phyloP scores from a whole-genome alignment of 2,329 filamentous ascomycete species.

The Parasarocladium wereldwijsianum region DNA sequence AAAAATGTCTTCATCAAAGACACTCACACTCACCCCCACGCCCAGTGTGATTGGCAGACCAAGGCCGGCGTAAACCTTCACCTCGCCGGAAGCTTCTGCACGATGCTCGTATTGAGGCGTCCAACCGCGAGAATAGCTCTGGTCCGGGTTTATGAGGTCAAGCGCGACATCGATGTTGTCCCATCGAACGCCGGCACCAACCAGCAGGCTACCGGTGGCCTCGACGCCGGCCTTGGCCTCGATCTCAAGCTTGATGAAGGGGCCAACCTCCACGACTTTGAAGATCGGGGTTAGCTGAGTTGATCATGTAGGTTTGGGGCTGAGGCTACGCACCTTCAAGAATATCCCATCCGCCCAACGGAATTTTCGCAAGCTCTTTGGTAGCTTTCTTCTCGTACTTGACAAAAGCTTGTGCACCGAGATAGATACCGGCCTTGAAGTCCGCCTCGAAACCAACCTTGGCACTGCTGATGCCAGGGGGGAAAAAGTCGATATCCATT shows the following conservation, averaged over 20 bases:
- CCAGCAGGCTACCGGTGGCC: neutral
- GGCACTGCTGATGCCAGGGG: neutral
- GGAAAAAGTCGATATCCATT: slow-evolving; percentile 1
- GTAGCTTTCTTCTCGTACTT: slow-evolving; percentile 4
- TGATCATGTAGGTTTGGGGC: too few species aligned
- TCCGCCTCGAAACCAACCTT: slow-evolving; percentile 5
- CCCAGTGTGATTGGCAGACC: slow-evolving; percentile 1
- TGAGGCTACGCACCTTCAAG: too few species aligned
- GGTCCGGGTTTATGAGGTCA: neutral
- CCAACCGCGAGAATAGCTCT: neutral
- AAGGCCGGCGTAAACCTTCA: neutral
- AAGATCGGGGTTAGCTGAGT: too few species aligned
- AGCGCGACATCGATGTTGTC: slow-evolving; percentile 1
- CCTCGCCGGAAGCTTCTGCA: neutral
- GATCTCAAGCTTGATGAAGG: neutral
- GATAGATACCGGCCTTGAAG: slow-evolving; percentile 5
- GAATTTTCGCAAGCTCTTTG: slow-evolving; percentile 2
- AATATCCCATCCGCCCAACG: too few species aligned
- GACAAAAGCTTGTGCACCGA: slow-evolving; percentile 3
- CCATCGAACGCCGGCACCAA: slow-evolving; percentile 1
- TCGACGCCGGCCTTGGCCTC: slow-evolving; percentile 2
- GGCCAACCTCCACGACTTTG: slow-evolving; percentile 1
- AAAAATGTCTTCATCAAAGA: neutral
- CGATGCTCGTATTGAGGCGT: neutral
- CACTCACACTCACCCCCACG: neutral